Evolutionary conservation across 2,329 filamentous ascomycete species (phyloP).

Genomic region (Metarhizium brunneum): DNA sequence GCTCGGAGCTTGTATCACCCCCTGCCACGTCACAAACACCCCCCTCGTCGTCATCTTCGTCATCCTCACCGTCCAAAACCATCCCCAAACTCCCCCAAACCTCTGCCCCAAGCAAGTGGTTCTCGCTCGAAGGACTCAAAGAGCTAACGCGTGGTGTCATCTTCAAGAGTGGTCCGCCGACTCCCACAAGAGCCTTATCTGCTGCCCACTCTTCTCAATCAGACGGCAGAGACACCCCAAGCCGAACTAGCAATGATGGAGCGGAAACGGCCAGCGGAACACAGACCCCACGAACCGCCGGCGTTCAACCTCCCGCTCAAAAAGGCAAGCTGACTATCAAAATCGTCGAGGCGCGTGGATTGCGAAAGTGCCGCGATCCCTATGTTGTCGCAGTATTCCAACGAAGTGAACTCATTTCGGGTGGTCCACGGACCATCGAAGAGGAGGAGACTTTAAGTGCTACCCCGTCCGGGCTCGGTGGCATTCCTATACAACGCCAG

Average conservation of each 20-base stretch:
- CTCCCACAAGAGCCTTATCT: constrained; percentile 81
- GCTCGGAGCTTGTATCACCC: background rate
- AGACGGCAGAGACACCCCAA: constrained; percentile 32
- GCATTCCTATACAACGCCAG: constrained; percentile 56
- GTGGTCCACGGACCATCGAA: constrained; percentile 61
- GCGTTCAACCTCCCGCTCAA: constrained; percentile 57
- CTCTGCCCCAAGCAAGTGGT: constrained; percentile 41
- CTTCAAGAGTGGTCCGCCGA: constrained; percentile 85
- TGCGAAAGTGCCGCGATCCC: constrained; percentile 76
- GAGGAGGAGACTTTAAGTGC: constrained; percentile 43
- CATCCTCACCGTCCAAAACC: constrained; percentile 26
- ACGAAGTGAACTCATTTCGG: constrained; percentile 90
- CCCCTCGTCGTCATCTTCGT: constrained; percentile 6
- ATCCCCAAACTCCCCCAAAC: constrained; percentile 32
- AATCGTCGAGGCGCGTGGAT: constrained; percentile 74
- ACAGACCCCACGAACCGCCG: constrained; percentile 41
- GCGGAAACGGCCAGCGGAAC: constrained; percentile 37
- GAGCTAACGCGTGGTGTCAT: constrained; percentile 74
- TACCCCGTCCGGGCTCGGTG: constrained; percentile 41
- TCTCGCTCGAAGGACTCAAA: constrained; percentile 60
- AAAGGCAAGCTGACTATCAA: constrained; percentile 87
- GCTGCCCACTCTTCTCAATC: constrained; percentile 43
- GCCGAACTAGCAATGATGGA: constrained; percentile 30
- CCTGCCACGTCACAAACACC: constrained; percentile 2
- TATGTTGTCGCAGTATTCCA: constrained; percentile 97